Conservation (phyloP, 352 stramenopile genomes). For the Phytophthora melonis region DNA sequence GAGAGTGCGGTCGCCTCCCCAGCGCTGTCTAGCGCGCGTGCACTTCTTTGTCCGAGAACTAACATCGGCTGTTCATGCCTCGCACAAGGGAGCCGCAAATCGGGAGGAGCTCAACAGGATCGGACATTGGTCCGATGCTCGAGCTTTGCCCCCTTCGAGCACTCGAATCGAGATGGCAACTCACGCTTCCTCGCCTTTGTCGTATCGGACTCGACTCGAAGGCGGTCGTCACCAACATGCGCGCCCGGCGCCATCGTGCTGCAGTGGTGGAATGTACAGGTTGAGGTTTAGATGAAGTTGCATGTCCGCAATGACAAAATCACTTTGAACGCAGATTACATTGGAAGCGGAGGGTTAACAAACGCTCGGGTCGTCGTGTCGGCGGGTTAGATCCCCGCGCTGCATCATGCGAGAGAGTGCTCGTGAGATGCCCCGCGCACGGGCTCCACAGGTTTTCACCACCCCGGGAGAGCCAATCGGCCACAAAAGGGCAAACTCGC, state of each 20-base stretch:
- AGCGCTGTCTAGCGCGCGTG: slow-evolving; percentile 22
- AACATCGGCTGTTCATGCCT: slow-evolving; percentile 27
- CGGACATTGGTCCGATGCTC: slow-evolving; percentile 8
- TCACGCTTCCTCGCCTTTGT: neutral
- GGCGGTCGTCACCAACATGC: neutral
- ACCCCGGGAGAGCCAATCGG: slow-evolving; percentile 26
- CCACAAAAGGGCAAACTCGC: slow-evolving; percentile 25
- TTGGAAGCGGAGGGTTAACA: neutral
- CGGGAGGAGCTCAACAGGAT: slow-evolving; percentile 30
- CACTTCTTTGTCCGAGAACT: slow-evolving; percentile 41
- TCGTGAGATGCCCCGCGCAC: slow-evolving; percentile 12
- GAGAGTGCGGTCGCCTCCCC: slow-evolving; percentile 27
- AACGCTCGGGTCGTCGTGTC: slow-evolving; percentile 23
- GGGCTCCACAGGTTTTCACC: slow-evolving; percentile 33
- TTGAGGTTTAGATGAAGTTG: neutral
- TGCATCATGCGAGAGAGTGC: slow-evolving; percentile 28
- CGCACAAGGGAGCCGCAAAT: slow-evolving; percentile 23
- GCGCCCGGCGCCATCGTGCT: neutral
- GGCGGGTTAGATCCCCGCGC: slow-evolving; percentile 23
- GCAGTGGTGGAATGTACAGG: neutral
- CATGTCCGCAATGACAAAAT: neutral
- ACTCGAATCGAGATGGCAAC: slow-evolving; percentile 11
- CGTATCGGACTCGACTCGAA: neutral
- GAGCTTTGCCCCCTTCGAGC: neutral
- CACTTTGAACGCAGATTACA: neutral